Percentiles rank a stretch among this genome's conserved stretches.
Conservation (phyloP, 2,329 filamentous ascomycete species). For the Apiospora aurea region DNA sequence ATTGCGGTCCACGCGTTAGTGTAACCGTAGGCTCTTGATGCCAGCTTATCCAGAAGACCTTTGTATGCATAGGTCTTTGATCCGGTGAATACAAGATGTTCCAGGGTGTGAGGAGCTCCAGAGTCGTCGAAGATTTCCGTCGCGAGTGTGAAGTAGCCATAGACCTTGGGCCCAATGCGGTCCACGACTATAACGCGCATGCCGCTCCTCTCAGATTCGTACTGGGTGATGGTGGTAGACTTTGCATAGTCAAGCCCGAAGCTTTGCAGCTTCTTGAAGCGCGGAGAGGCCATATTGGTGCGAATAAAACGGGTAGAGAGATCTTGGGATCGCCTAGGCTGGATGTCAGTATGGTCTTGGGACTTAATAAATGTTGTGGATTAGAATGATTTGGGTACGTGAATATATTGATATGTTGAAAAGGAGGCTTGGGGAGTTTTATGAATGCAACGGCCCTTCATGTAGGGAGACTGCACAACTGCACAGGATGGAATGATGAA, state of each 20-base stretch:
- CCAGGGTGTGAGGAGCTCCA: conserved; percentile 86
- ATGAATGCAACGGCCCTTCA: background rate
- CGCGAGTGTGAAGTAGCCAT: conserved; percentile 92
- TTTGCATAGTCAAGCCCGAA: conserved; percentile 93
- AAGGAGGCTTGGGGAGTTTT: background rate
- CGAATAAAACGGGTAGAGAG: background rate
- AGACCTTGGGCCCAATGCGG: conserved; percentile 91
- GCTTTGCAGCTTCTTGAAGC: conserved; percentile 84
- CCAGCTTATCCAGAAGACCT: conserved; percentile 91
- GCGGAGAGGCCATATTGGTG: conserved; percentile 63
- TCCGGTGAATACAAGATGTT: conserved; percentile 86
- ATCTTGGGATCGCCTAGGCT: background rate
- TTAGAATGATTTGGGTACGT: background rate
- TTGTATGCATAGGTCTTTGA: conserved; percentile 95
- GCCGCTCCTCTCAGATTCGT: conserved; percentile 92
- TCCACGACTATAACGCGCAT: conserved; percentile 95
- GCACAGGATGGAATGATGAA: background rate
- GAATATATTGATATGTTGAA: background rate
- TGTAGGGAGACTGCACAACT: background rate
- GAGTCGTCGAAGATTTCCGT: conserved; percentile 99
- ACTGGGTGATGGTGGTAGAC: conserved; percentile 81
- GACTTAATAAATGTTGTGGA: too few species aligned
- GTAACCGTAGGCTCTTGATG: conserved; percentile 88
- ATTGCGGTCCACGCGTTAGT: conserved; percentile 98
- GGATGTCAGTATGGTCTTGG: background rate